These are phyloP conservation scores for Boletellus deceptivus DNA, from an alignment of 1,284 basidiomycete genomes.

Conservation along the genomic window DNA sequence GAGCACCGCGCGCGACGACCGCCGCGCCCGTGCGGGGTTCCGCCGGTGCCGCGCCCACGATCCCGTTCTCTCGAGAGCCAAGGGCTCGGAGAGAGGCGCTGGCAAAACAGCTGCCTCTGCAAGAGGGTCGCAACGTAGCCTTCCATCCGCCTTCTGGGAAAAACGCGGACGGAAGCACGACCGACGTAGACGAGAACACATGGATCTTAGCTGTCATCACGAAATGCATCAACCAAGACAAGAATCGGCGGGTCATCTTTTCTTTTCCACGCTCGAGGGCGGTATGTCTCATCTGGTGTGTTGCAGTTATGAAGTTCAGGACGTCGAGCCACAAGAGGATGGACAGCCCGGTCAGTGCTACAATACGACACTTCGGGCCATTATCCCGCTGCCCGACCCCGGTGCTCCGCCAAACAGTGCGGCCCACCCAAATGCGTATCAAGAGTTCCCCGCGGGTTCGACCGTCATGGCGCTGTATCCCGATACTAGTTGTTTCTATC, in stretches of 20 bases:
- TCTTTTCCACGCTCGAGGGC: background rate
- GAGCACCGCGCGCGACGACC: conserved; percentile 46
- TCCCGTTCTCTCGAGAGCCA: conserved; percentile 62
- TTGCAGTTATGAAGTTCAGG: conserved; percentile 75
- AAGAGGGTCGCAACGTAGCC: conserved; percentile 71
- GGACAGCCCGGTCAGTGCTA: conserved; percentile 71
- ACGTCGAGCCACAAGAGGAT: conserved; percentile 75
- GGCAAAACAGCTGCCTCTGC: conserved; percentile 61
- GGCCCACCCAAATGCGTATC: conserved; percentile 65
- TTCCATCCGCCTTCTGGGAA: conserved; percentile 67
- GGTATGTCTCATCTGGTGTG: conserved; percentile 5
- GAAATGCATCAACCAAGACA: conserved; percentile 65
- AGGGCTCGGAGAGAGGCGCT: conserved; percentile 62
- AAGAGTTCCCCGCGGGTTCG: conserved; percentile 65
- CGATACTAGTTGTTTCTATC: conserved; percentile 84
- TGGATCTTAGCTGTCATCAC: conserved; percentile 81
- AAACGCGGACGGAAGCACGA: conserved; percentile 40
- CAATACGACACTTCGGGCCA: conserved; percentile 61
- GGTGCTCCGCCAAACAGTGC: conserved; percentile 53
- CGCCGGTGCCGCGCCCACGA: conserved; percentile 50
- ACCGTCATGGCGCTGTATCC: conserved; percentile 81
- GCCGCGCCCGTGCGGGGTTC: conserved; percentile 48
- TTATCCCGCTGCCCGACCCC: conserved; percentile 77
- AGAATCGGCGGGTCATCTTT: conserved; percentile 48
- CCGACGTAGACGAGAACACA: conserved; percentile 64